These are phyloP conservation scores for Macrotyloma uniflorum DNA, from an alignment of 306 rosid genomes.

Conservation along the genomic window DNA sequence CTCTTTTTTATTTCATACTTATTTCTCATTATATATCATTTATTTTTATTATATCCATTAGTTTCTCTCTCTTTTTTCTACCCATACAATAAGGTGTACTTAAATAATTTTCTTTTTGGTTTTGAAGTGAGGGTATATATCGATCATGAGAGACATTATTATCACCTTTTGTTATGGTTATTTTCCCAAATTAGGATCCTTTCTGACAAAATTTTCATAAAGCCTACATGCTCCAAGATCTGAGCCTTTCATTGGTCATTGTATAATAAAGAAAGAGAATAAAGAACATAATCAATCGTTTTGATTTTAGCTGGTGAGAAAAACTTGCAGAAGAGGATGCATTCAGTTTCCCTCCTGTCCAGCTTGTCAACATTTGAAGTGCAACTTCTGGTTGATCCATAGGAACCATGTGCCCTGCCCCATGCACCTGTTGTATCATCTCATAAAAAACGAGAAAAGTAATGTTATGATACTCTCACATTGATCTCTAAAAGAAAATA, in stretches of 20 bases:
- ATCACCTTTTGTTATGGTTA: not conserved
- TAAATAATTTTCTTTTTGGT: not conserved
- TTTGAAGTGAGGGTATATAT: not conserved
- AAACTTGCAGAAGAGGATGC: not conserved
- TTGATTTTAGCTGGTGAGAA: not conserved
- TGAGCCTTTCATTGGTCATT: not conserved
- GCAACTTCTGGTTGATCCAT: constrained; percentile 96
- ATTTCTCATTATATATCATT: no score
- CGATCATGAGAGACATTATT: not conserved
- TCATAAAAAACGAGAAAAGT: no score
- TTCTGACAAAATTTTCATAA: no score
- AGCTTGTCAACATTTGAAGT: constrained; percentile 66
- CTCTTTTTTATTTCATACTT: no score
- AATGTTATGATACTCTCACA: no score
- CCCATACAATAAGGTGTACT: no score
- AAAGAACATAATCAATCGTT: no score
- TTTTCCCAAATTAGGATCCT: not conserved
- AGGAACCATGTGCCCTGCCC: constrained; percentile 52
- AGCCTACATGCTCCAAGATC: not conserved
- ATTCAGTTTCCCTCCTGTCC: constrained; percentile 45
- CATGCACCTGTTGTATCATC: not conserved
- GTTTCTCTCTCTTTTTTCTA: no score
- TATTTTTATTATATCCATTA: no score
- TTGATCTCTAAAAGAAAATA: no score
- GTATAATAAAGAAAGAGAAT: not conserved